Conservation (phyloP, 805 yeast genomes). For the Candida rishiriensis region DNA sequence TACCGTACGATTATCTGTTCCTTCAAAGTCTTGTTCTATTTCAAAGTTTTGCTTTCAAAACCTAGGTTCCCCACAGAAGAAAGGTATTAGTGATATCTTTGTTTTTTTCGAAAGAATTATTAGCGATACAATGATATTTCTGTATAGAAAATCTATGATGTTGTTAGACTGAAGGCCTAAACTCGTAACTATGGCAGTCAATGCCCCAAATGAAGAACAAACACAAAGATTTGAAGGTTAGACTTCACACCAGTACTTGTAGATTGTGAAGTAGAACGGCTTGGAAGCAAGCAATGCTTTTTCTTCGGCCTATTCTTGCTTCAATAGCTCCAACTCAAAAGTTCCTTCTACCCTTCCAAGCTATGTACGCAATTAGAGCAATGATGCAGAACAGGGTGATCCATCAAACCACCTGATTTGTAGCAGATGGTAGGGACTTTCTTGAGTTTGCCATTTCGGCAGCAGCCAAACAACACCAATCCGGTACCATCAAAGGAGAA, state of each 20-base stretch:
- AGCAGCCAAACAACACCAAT: constrained; percentile 58
- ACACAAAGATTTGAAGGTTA: too few species aligned
- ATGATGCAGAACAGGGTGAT: constrained; percentile 53
- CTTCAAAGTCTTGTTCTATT: too few species aligned
- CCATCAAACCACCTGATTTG: constrained; percentile 64
- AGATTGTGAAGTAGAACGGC: constrained; percentile 46
- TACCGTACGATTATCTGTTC: too few species aligned
- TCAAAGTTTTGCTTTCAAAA: too few species aligned
- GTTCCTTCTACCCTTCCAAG: constrained; percentile 56
- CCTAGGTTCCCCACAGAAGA: too few species aligned
- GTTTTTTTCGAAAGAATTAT: too few species aligned
- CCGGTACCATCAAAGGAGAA: constrained; percentile 68
- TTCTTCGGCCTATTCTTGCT: constrained; percentile 56
- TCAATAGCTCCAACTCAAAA: constrained; percentile 51
- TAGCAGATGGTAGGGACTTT: constrained; percentile 57
- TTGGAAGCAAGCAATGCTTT: constrained; percentile 42
- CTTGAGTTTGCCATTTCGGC: constrained; percentile 62
- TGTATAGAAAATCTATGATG: too few species aligned
- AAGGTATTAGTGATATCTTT: too few species aligned
- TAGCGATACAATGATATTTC: too few species aligned
- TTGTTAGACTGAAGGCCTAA: too few species aligned
- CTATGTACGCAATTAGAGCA: constrained; percentile 39
- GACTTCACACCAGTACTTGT: constrained; percentile 51
- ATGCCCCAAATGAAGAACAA: too few species aligned
- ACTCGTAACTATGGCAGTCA: too few species aligned